Evolutionary conservation across 768 basidiomycete species (phyloP), one percentile per base, ranked within the genome.

Genomic region (Asterophora lycoperdoides): DNA sequence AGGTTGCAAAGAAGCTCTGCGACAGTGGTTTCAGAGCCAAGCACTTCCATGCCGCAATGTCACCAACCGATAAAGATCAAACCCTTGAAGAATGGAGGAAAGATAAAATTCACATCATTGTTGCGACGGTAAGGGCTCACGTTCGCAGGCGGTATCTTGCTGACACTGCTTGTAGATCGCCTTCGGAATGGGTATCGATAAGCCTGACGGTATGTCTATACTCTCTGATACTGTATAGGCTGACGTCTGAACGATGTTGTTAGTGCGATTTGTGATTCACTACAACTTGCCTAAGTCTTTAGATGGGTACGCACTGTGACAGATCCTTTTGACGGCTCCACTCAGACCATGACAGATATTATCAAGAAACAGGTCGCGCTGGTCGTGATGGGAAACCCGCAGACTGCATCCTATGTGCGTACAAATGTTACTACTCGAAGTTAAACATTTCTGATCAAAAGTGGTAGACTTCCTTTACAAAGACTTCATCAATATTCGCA

Each of bases 151-250:
- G 11, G 11, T 30, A 8, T 42, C 20, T 17, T 44, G 20, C 35
- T 47, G 39, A 30, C 48, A 5, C 34, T 14, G 4, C 33, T 33
- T 18, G 29, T 59, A 93, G 92, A 82, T 93, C 55, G 93, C 93
- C 0, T 98, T 98, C 64, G 95, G 95, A 9, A 98, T 98, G 93
- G 94, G 95, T 1, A 90, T 95, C 42, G 90, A 94, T 66, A 93
- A 94, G 64, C 65, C 82, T 5, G 79, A 89, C 57, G 87, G 86
- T 86, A 63, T 53, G 70, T 43, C 29, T 33, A 11, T 41, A 26
- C 23, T 13, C 2, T 11, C 8, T 48, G 32, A 40, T 35, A 18
- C 17, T 30, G 18, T 48, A 20, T 5, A 17, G 5, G 17, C 15
- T 29, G 40, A 44, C 18, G 43, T 10, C 8, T 51, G 41, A 52